Percentiles rank a stretch among this genome's conserved stretches.
Conservation (phyloP, 1,284 basidiomycete species). For the Takashimella tepidaria region DNA sequence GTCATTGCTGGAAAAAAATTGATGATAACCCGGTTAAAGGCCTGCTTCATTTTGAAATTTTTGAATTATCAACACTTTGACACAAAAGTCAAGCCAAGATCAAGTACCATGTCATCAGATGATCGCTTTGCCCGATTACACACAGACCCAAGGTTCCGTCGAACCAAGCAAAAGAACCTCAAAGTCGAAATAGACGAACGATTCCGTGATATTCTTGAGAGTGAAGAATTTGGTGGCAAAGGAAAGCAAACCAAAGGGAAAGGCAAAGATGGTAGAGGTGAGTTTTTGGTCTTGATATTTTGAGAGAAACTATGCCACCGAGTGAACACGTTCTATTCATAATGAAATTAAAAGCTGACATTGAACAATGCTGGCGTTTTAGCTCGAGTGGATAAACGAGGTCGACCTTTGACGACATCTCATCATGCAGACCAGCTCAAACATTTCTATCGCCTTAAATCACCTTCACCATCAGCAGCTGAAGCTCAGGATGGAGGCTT, state of each 20-base stretch:
- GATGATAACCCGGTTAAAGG: too few relatives aligned
- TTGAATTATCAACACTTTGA: too few relatives aligned
- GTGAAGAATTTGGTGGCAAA: conserved; percentile 46
- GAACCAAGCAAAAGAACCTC: conserved; percentile 68
- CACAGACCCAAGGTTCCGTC: conserved; percentile 88
- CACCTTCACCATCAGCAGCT: conserved; percentile 29
- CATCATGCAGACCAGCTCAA: conserved; percentile 71
- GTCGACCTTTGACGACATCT: conserved; percentile 63
- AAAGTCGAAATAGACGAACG: conserved; percentile 90
- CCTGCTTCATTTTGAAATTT: too few relatives aligned
- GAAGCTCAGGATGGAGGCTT: conserved; percentile 49
- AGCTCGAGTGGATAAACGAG: conserved; percentile 86
- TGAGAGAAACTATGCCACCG: too few relatives aligned
- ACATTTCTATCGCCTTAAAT: conserved; percentile 70
- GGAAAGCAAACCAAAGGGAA: conserved; percentile 47
- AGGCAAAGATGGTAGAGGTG: conserved; percentile 13
- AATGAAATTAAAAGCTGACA: conserved; percentile 4
- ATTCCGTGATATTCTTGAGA: conserved; percentile 78
- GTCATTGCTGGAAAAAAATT: too few relatives aligned
- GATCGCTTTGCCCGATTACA: conserved; percentile 79
- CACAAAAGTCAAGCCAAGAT: too few relatives aligned
- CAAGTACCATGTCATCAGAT: conserved; percentile 51
- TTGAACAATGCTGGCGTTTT: conserved; percentile 8
- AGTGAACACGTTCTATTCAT: background rate
- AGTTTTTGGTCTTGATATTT: background rate